phyloP scores from a whole-genome alignment of 2,329 filamentous ascomycete species.

The Phialophora expanda region DNA sequence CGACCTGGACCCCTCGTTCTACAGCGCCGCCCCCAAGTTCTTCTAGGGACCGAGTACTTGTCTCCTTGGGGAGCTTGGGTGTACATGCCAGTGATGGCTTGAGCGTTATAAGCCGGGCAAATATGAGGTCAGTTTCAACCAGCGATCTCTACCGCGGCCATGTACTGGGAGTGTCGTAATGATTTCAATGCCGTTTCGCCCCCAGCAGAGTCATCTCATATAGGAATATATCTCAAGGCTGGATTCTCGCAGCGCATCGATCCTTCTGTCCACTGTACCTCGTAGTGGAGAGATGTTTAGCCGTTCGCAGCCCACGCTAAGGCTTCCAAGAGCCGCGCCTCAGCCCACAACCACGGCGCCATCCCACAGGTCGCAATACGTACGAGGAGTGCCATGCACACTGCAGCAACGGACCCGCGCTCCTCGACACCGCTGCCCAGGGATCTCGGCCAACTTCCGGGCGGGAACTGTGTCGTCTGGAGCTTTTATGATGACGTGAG shows the following conservation, averaged over 20 bases:
- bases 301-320: not conserved
- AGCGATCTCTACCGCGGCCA: not conserved
- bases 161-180: not conserved
- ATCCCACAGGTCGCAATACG: not conserved
- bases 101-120: not conserved
- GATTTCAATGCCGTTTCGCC: not conserved
- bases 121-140: not conserved
- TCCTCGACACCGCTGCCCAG: not conserved
- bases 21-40: not conserved
- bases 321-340: not conserved
- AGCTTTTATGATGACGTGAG: not conserved
- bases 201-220: too few relatives aligned
- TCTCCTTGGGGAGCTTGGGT: not conserved
- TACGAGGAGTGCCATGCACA: not conserved
- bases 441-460: not conserved
- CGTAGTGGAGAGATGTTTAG: not conserved
- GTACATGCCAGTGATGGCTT: not conserved
- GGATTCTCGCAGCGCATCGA: not conserved
- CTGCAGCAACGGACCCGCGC: not conserved
- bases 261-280: too few relatives aligned
- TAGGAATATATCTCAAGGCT: not conserved
- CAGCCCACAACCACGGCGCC: constrained; percentile 2
- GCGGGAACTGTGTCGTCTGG: not conserved
- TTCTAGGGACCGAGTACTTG: not conserved
- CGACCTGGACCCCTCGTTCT: not conserved